Evolutionary conservation across 2,329 filamentous ascomycete genomes (phyloP).

Genomic region (Aspergillus flavus): DNA sequence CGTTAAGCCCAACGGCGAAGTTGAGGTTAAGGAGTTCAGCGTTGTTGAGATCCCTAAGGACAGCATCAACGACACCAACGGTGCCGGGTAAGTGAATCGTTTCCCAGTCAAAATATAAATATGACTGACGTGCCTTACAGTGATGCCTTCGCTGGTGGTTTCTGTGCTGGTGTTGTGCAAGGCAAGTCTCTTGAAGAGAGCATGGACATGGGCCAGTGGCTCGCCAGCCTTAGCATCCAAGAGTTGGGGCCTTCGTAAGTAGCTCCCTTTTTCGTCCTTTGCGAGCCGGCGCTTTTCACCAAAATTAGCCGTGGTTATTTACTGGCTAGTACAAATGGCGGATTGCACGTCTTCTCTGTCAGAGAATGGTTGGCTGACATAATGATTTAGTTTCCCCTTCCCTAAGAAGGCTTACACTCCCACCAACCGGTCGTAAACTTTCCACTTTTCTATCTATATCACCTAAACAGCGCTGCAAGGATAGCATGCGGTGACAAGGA

Average conservation of each 20-base stretch:
- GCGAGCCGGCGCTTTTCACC: not conserved
- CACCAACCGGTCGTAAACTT: slow-evolving; percentile 36
- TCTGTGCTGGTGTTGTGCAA: slow-evolving; percentile 85
- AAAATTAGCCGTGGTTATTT: not conserved
- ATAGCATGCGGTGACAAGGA: not conserved
- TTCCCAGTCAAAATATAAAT: slow-evolving; percentile 1
- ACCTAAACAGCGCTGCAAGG: not conserved
- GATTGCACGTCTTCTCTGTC: not conserved
- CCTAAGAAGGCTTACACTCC: slow-evolving; percentile 75
- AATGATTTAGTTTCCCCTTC: slow-evolving; percentile 68
- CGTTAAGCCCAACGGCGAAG: slow-evolving; percentile 66
- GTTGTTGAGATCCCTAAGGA: slow-evolving; percentile 77
- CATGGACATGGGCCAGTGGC: slow-evolving; percentile 94
- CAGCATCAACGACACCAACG: slow-evolving; percentile 93
- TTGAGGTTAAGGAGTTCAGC: slow-evolving; percentile 72
- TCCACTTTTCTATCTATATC: not conserved
- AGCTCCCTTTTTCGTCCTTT: slow-evolving; percentile 7
- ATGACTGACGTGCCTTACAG: slow-evolving; percentile 42
- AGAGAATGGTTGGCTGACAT: slow-evolving; percentile 20
- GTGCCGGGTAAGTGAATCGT: slow-evolving; percentile 64
- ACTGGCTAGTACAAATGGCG: not conserved
- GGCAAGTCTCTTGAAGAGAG: slow-evolving; percentile 76
- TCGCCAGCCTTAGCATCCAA: slow-evolving; percentile 89
- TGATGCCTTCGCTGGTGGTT: slow-evolving; percentile 94
- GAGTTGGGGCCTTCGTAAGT: slow-evolving; percentile 95